Conservation (phyloP, 108 stramenopile species). For the Schizochytrium sp. region DNA sequence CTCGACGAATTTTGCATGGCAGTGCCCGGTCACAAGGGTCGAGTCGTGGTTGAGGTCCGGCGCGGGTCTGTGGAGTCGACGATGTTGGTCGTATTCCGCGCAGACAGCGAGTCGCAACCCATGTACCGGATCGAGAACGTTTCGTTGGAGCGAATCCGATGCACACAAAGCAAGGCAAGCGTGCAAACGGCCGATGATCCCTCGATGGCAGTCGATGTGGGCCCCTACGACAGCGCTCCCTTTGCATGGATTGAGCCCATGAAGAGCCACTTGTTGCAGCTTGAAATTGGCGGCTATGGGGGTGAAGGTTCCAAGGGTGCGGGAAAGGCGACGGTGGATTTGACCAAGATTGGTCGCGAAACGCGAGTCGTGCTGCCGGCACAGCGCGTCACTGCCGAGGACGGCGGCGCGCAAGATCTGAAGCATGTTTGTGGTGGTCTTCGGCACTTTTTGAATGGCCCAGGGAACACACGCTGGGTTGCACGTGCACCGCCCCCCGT, state of each 20-base stretch:
- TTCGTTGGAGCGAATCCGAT: not conserved
- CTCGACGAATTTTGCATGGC: not conserved
- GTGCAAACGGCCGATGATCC: not conserved
- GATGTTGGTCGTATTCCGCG: not conserved
- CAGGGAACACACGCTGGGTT: not conserved
- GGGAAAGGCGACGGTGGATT: not conserved
- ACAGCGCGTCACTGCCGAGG: not conserved
- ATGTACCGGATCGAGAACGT: constrained; percentile 9
- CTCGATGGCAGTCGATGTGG: not conserved
- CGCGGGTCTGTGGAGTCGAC: not conserved
- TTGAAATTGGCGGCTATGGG: not conserved
- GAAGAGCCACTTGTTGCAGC: not conserved
- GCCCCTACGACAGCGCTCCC: not conserved
- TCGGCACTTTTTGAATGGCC: not conserved
- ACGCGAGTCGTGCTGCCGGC: not conserved
- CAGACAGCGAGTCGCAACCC: not conserved
- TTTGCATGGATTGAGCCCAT: not conserved
- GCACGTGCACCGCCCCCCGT: not conserved
- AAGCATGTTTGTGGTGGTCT: not conserved
- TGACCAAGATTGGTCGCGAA: not conserved
- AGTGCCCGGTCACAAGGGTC: not conserved
- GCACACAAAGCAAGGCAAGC: not conserved
- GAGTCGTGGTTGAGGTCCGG: not conserved
- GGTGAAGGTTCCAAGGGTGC: not conserved
- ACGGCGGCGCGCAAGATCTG: not conserved